Base-by-base conservation (phyloP, 768 basidiomycete genomes). In the Mycena kentingensis region DNA sequence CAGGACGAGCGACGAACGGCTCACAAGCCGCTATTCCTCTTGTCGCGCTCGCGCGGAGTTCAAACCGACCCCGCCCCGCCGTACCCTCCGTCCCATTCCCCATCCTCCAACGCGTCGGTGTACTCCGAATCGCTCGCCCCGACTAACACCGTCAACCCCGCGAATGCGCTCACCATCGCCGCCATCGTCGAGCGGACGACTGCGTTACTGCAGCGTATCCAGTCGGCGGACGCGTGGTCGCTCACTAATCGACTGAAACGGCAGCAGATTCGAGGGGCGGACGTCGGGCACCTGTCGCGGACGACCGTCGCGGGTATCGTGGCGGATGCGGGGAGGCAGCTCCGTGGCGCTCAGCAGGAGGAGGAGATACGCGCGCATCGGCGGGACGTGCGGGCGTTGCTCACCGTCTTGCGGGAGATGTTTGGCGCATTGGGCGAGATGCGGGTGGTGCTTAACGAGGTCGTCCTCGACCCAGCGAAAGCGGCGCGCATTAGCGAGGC, bases 241-340 rank as follows among this genome's bases (percentile, higher is more conserved):
- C 75, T 98, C 35, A 92, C 91, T 27, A 90, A 89, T 57, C 85
- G 97, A 24, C 75, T 98, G 24, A 95, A 92, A 69, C 87, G 93
- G 50, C 95, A 98, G 60, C 84, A 94, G 62, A 77, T 98, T 18
- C 81, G 81, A 52, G 88, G 87, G 21, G 88, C 92, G 8, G 93
- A 97, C 60, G 80, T 98, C 26, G 81, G 84, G 26, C 88, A 97
- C 65, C 77, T 98, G 16, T 95, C 93, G 0, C 84, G 87, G 38
- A 82, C 80, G 22, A 97, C 93, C 0, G 77, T 98, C 52, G 79
- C 80, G 51, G 78, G 79, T 45, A 83, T 99, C 44, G 63, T 93
- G 13, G 70, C 77, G 22, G 96, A 99, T 46, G 76, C 96, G n/a
- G 84, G 93, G 2, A 63, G 71, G 7, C 85, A 88, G 38, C 93